Conservation (phyloP, 2,329 filamentous ascomycete species). For the Cryphonectria parasitica region DNA sequence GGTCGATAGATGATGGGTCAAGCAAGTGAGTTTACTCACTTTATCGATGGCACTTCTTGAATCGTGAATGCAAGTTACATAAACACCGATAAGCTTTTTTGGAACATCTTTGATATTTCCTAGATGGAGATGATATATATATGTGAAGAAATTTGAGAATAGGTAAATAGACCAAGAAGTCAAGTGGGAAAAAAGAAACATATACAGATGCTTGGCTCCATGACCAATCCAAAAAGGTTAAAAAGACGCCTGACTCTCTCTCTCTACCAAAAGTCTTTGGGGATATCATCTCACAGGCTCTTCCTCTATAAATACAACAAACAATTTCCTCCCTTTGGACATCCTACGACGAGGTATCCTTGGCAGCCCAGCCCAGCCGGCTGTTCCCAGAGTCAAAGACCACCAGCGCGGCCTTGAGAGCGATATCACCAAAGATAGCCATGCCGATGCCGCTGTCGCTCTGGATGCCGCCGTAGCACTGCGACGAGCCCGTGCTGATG, state of each 20-base stretch:
- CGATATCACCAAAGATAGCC: conserved; percentile 37
- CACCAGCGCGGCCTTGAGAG: conserved; percentile 39
- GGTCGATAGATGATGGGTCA: too few relatives aligned
- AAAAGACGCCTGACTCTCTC: not conserved
- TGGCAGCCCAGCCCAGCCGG: conserved; percentile 47
- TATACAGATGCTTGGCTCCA: conserved; percentile 1
- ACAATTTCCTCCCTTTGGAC: not conserved
- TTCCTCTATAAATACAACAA: not conserved
- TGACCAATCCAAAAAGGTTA: not conserved
- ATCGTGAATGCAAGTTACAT: not conserved
- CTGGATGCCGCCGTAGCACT: conserved; percentile 44
- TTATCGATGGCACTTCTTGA: not conserved
- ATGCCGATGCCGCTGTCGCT: conserved; percentile 32
- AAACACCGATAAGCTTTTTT: too few relatives aligned
- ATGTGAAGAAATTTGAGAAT: not conserved
- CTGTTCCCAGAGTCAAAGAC: conserved; percentile 42
- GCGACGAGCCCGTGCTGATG: conserved; percentile 26
- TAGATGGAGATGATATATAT: not conserved
- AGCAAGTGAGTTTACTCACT: too few relatives aligned
- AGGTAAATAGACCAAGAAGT: not conserved
- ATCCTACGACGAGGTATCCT: conserved; percentile 25
- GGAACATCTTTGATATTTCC: not conserved
- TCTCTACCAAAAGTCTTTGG: not conserved
- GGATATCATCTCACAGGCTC: not conserved
- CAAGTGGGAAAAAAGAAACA: not conserved